Conservation (phyloP, 306 rosid species). For the Cucumis melo region DNA sequence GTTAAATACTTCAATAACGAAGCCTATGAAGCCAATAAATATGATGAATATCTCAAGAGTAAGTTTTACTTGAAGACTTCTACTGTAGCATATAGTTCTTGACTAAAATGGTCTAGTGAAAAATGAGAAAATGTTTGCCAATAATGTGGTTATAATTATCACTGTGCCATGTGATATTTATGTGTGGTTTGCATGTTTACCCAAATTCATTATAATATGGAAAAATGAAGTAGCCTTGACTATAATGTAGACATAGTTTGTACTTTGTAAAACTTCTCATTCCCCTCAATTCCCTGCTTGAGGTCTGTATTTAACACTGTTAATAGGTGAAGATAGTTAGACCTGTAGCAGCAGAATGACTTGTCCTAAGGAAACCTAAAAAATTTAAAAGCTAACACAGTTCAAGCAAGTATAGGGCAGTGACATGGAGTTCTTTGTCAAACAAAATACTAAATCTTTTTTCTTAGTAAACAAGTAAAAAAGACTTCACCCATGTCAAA, state of each 20-base stretch:
- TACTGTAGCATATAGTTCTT: neutral
- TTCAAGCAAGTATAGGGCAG: neutral
- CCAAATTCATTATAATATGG: neutral
- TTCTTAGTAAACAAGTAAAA: neutral
- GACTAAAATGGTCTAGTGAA: neutral
- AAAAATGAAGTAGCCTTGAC: neutral
- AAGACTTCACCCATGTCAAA: neutral
- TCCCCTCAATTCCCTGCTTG: neutral
- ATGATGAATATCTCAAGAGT: slow-evolving; percentile 70
- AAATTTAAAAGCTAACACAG: neutral
- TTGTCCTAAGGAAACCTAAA: neutral
- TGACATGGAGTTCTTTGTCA: neutral
- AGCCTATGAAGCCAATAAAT: slow-evolving; percentile 59
- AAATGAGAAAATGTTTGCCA: neutral
- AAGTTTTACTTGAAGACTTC: slow-evolving; percentile 23
- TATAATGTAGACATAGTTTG: neutral
- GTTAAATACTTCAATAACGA: slow-evolving; percentile 95
- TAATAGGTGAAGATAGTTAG: neutral
- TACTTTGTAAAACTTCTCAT: neutral
- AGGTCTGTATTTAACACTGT: neutral
- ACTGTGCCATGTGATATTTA: neutral
- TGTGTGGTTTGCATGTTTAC: neutral
- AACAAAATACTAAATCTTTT: neutral
- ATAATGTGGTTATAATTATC: neutral
- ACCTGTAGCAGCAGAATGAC: neutral